Evolutionary conservation across 768 basidiomycete species (phyloP).

Genomic region (Exsudoporus frostii): DNA sequence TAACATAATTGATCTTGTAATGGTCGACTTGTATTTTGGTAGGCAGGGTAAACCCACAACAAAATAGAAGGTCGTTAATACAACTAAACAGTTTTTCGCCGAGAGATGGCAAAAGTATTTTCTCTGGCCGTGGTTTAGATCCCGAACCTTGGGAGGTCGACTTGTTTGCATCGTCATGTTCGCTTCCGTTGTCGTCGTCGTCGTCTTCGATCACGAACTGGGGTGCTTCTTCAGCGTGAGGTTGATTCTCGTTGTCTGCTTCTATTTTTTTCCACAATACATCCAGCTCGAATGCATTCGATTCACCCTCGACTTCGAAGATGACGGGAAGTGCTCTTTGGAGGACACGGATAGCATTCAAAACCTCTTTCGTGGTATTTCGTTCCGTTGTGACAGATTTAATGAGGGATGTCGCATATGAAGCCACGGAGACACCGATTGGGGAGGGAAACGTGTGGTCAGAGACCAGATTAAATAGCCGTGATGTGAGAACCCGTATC

Average conservation of each 20-base stretch:
- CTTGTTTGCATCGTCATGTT: constrained; percentile 35
- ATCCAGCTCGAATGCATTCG: constrained; percentile 70
- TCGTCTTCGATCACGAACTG: constrained; percentile 94
- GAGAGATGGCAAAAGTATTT: constrained; percentile 64
- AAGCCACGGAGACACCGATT: constrained; percentile 52
- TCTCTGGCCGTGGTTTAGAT: constrained; percentile 36
- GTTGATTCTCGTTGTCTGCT: constrained; percentile 36
- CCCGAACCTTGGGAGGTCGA: constrained; percentile 11
- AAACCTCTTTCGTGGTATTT: constrained; percentile 78
- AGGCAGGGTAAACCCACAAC: constrained; percentile 91
- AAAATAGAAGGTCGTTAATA: constrained; percentile 84
- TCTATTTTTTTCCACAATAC: constrained; percentile 78
- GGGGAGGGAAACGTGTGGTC: constrained; percentile 78
- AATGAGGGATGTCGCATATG: constrained; percentile 70
- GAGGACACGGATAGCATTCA: constrained; percentile 90
- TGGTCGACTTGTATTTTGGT: constrained; percentile 71
- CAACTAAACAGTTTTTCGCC: constrained; percentile 78
- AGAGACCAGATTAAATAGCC: constrained; percentile 70
- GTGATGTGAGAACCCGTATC: constrained; percentile 62
- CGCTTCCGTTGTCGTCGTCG: constrained; percentile 35
- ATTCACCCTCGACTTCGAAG: constrained; percentile 74
- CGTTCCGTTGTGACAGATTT: constrained; percentile 53
- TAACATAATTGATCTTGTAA: constrained; percentile 81
- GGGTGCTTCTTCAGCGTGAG: constrained; percentile 30
- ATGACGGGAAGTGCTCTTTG: constrained; percentile 88